Percentiles rank a stretch among this genome's conserved stretches.
Conservation (phyloP, 441 rosid species). For the Erodium chrysanthum region DNA sequence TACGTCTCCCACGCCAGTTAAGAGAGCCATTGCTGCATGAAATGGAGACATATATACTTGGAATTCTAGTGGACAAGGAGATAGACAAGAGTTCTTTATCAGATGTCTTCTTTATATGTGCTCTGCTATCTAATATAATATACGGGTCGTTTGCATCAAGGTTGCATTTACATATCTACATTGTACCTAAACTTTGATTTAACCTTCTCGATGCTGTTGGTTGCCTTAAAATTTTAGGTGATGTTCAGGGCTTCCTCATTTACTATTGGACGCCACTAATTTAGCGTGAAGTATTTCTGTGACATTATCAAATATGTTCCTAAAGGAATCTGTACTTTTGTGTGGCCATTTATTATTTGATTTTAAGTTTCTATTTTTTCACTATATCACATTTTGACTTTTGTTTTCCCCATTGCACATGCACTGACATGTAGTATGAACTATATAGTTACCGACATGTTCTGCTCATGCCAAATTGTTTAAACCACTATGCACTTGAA, state of each 20-base stretch:
- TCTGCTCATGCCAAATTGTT: not conserved
- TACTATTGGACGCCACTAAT: not conserved
- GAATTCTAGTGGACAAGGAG: conserved; percentile 33
- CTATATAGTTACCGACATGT: conserved; percentile 6
- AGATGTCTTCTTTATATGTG: conserved; percentile 56
- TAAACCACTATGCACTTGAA: not conserved
- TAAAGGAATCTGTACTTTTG: conserved; percentile 6
- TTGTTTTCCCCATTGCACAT: not conserved
- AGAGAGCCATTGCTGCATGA: conserved; percentile 70
- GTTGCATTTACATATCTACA: conserved; percentile 27
- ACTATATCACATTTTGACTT: not conserved
- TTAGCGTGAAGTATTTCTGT: not conserved
- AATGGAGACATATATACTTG: conserved; percentile 55
- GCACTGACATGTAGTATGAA: conserved; percentile 1
- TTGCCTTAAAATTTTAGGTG: not conserved
- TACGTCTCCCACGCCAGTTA: conserved; percentile 53
- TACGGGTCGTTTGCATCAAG: conserved; percentile 50
- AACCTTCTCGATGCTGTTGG: conserved; percentile 4
- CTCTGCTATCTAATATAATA: conserved; percentile 60
- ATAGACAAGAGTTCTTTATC: conserved; percentile 44
- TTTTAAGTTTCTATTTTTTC: not conserved
- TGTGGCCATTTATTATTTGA: not conserved
- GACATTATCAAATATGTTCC: conserved; percentile 10
- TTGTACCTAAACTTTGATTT: not conserved
- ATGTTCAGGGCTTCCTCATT: not conserved